Conservation (phyloP, 768 basidiomycete genomes). For the Mycena maculata region DNA sequence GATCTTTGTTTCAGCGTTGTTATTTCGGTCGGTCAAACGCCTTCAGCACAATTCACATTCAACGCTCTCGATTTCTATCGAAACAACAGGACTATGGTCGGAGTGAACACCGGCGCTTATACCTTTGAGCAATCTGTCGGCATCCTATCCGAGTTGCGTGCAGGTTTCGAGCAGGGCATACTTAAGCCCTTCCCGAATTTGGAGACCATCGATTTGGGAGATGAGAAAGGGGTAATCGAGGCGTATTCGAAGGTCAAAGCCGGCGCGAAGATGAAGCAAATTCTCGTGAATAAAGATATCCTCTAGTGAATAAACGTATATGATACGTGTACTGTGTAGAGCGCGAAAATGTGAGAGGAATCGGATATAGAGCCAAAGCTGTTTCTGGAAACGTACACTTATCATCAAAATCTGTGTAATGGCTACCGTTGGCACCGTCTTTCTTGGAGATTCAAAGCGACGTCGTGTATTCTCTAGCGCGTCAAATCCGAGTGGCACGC, state of each 20-base stretch:
- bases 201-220: constrained; percentile 4
- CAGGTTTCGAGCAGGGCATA: constrained; percentile 19
- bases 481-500: constrained; percentile 52
- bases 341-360: too few relatives aligned
- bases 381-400: background rate
- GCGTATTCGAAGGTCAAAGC: constrained; percentile 21
- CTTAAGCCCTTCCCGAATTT: constrained; percentile 8
- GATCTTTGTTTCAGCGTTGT: constrained; percentile 11
- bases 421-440: constrained; percentile 75
- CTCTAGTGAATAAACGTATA: background rate
- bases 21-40: constrained; percentile 20
- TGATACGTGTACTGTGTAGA: too few relatives aligned
- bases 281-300: constrained; percentile 9
- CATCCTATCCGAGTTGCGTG: constrained; percentile 11
- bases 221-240: constrained; percentile 7
- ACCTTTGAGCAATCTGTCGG: constrained; percentile 5
- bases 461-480: constrained; percentile 70
- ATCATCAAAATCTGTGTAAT: background rate
- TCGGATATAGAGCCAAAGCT: background rate
- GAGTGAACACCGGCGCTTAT: constrained; percentile 2
- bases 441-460: constrained; percentile 82
- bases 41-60: constrained; percentile 20
- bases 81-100: constrained; percentile 13
- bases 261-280: constrained; percentile 20
- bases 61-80: constrained; percentile 25